A percentile compares a stretch with the other conserved stretches of the same genome.
Conservation (phyloP, 352 stramenopile genomes). For the Saprolegnia diclina region DNA sequence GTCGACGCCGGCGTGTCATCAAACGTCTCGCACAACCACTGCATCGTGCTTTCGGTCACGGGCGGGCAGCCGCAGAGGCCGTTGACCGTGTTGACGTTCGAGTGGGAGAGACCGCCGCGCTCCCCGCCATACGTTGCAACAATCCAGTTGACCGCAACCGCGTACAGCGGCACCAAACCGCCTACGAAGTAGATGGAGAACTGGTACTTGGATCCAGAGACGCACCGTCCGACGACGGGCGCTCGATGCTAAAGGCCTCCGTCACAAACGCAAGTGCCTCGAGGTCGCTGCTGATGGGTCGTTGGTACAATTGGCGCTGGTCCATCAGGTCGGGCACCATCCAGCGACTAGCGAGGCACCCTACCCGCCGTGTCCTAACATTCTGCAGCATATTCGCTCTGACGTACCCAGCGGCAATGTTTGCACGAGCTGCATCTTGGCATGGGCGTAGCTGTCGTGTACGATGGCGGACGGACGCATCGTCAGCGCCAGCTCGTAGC, state of each 20-base stretch:
- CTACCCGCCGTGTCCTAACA: background rate
- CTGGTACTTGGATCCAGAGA: background rate
- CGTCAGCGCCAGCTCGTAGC: background rate
- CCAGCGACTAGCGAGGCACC: constrained; percentile 51
- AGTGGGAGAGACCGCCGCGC: constrained; percentile 29
- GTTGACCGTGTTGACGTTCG: constrained; percentile 44
- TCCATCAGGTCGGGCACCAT: constrained; percentile 30
- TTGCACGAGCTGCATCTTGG: constrained; percentile 6
- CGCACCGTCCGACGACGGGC: background rate
- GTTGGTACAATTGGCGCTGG: background rate
- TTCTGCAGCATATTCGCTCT: background rate
- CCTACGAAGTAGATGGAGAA: constrained; percentile 20
- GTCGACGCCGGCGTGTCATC: constrained; percentile 31
- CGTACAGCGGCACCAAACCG: constrained; percentile 45
- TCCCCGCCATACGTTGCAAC: constrained; percentile 44
- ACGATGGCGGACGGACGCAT: background rate
- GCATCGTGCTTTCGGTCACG: constrained; percentile 33
- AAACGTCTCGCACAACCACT: constrained; percentile 56
- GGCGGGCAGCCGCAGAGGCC: constrained; percentile 33
- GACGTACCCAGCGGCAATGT: constrained; percentile 9
- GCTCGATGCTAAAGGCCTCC: background rate
- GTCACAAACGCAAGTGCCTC: background rate
- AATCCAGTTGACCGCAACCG: constrained; percentile 49
- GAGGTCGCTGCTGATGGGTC: background rate
- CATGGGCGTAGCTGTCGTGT: background rate